Evolutionary conservation across 202 grass and related monocot species (phyloP), one percentile per base, ranked within the genome.

Genomic region (Bolboschoenoplectus hybrid): DNA sequence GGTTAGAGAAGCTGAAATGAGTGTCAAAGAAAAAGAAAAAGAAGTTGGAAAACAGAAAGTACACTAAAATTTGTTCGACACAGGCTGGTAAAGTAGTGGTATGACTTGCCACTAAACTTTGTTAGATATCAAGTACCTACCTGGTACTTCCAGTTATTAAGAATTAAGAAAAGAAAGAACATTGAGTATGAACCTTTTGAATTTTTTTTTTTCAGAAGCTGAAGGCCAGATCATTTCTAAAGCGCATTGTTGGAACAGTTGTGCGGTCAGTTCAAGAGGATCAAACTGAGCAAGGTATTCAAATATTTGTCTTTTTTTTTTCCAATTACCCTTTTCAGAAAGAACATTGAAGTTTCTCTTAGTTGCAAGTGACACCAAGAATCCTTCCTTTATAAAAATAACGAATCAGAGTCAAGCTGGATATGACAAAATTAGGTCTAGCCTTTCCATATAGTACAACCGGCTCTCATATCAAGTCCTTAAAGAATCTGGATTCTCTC

Each of bases 181-280:
- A 19, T 60, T 41, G 26, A 84, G 44, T 49, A 64, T 78, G 9
- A 35, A 75, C 74, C 0, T n/a, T 2, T 43, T 69, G 55, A 58
- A 26, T 0, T 19, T 60, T 86, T 58, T 65, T 60, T 88, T 52
- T 88, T 89, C 87, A 98, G 93, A 98, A 98, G 69, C 87, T 95
- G 69, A 98, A 98, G 88, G 93, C 93, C 16, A 94, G 93, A 79
- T 98, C 96, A 44, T 96, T 98, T 85, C 82, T 98, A 39, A 98
- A 92, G 85, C 93, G 91, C 41, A 98, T 98, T 62, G 91, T 98
- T 84, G 96, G 96, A 83, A 96, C 96, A 68, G 93, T 98, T 68
- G 92, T 98, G 81, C 86, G 96, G 38, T 98, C 96, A 35, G 93
- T 98, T 41, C 93, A 95, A 61, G 97, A 98, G 89, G 91, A 98